phyloP scores from a whole-genome alignment of 495 filamentous ascomycete species.

The Aspergillus biplanus region DNA sequence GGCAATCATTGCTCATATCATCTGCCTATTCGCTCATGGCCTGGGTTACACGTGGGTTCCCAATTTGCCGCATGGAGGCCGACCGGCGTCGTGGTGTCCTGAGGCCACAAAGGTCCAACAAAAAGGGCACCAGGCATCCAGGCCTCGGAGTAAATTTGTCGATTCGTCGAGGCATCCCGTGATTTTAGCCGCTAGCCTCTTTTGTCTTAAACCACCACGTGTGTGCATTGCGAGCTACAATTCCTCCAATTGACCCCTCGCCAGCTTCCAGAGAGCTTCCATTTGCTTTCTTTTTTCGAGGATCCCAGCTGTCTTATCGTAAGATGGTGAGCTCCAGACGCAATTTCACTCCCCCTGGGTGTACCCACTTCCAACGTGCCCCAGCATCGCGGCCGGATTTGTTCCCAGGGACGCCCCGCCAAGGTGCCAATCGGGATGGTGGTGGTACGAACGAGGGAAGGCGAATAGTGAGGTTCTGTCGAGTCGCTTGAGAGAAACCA shows the following conservation, averaged over 20 bases:
- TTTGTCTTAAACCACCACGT: slow-evolving; percentile 10
- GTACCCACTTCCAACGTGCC: slow-evolving; percentile 17
- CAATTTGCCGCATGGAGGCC: neutral
- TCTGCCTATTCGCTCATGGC: no score
- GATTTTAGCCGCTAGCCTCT: neutral
- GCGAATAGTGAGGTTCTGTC: neutral
- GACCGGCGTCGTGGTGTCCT: neutral
- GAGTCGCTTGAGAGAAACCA: neutral
- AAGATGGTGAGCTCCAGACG: neutral
- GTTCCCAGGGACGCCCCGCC: slow-evolving; percentile 13
- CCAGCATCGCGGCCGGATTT: slow-evolving; percentile 13
- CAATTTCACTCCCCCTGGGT: neutral
- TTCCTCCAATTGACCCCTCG: slow-evolving; percentile 10
- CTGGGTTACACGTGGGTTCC: neutral
- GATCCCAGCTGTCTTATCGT: neutral
- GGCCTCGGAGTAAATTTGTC: no score
- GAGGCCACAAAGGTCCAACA: neutral
- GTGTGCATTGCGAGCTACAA: slow-evolving; percentile 6
- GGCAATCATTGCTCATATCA: no score
- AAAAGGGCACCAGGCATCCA: no score
- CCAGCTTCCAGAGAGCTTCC: slow-evolving; percentile 16
- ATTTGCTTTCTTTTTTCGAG: slow-evolving; percentile 8
- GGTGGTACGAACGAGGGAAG: slow-evolving; percentile 7
- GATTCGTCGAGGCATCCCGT: neutral
- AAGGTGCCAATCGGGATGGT: slow-evolving; percentile 16